These are phyloP conservation scores for Penicillium pulvis DNA, from an alignment of 495 filamentous ascomycete genomes.

Conservation along the genomic window DNA sequence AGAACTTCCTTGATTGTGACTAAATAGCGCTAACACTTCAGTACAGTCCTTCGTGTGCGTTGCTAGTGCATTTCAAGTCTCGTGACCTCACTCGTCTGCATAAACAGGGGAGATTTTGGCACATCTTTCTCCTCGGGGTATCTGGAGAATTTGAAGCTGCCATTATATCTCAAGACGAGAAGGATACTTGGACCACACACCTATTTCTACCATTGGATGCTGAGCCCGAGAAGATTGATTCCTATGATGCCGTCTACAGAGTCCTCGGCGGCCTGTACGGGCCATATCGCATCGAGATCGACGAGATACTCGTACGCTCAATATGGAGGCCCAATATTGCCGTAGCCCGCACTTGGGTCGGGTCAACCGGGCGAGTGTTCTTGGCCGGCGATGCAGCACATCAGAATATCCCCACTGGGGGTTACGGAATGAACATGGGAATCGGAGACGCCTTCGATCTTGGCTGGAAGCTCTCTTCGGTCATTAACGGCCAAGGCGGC, in stretches of 20 bases:
- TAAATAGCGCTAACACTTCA: background rate
- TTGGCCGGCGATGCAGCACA: slow-evolving; percentile 54
- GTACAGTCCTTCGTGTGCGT: slow-evolving; percentile 12
- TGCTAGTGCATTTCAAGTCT: slow-evolving; percentile 34
- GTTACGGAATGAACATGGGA: slow-evolving; percentile 37
- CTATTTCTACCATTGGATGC: slow-evolving; percentile 3
- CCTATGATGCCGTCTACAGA: slow-evolving; percentile 20
- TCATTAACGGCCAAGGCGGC: slow-evolving; percentile 21
- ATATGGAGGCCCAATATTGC: slow-evolving; percentile 17
- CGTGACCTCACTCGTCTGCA: slow-evolving; percentile 17
- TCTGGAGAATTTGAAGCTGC: background rate
- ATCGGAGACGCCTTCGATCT: slow-evolving; percentile 33
- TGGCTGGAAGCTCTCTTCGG: slow-evolving; percentile 32
- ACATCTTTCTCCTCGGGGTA: too few relatives aligned
- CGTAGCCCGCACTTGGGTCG: slow-evolving; percentile 20
- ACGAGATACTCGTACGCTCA: slow-evolving; percentile 26
- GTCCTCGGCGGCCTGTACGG: slow-evolving; percentile 20
- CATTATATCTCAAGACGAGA: slow-evolving; percentile 31
- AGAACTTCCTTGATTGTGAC: background rate
- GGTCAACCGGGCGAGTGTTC: slow-evolving; percentile 39
- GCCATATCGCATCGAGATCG: slow-evolving; percentile 22
- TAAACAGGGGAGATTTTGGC: too few relatives aligned
- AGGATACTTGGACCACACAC: slow-evolving; percentile 33
- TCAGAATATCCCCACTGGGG: slow-evolving; percentile 26
- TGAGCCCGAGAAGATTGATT: slow-evolving; percentile 10